Base-by-base conservation (phyloP, 345 rosid genomes). In the Populus pruinosa region DNA sequence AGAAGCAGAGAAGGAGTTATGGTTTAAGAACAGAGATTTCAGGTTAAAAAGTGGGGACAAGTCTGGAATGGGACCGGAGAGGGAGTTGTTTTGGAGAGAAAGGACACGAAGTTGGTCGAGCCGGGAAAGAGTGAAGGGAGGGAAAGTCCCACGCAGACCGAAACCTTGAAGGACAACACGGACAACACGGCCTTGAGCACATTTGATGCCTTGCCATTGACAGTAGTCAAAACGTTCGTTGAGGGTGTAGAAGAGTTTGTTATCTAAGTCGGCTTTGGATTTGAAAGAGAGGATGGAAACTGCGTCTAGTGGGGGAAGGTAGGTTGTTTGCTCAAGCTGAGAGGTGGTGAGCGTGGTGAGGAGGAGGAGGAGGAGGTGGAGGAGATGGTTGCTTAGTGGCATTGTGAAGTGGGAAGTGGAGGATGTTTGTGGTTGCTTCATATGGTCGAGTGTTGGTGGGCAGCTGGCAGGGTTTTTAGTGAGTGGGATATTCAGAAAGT, bases 51-150 rank as follows among this genome's bases (percentile, higher is more conserved):
- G 94, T n/a, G 86, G 6, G 56, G 99, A 92, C 38, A 96, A 87
- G 77, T 93, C 97, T 27, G 99, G 98, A 74, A 92, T 18, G 2
- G 93, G 92, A 35, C 99, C 99, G 56, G 88, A 83, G 50, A 96
- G 88, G 5, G 96, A 92, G 94, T 93, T 96, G 83, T 90, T 87
- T 17, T 67, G 89, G 27, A 96, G 97, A 74, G 88, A 76, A 27
- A 96, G 91, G 72, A 89, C 89, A 35, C 99, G 94, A 81, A 96
- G 97, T 86, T 92, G 97, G 91, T 91, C 96, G 70, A 96, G 99
- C 23, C 88, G 94, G 73, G 92, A 82, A 64, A 96, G 89, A 29
- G 96, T 85, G 65, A 74, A 41, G 3, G 97, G 78, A 8, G 97
- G 79, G 68, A 96, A 83, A 64, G 67, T 65, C 63, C 99, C 99